Percentiles rank a stretch among this genome's conserved stretches.
Evolutionary conservation across 2,329 filamentous ascomycete genomes (phyloP).

Genomic region (Aspergillus chevalieri): DNA sequence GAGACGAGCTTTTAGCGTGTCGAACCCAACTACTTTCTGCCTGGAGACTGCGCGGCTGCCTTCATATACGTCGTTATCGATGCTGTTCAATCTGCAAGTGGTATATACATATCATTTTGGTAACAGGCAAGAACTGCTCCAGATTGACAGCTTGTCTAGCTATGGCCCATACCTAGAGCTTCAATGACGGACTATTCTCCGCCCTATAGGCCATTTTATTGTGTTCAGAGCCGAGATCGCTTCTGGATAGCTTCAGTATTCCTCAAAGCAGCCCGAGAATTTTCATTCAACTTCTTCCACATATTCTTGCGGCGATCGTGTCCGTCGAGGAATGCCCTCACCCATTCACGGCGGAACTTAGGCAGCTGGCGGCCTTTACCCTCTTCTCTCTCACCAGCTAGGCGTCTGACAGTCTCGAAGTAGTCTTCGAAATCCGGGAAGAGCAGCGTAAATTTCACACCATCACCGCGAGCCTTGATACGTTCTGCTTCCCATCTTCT

Average conservation of each 20-base stretch:
- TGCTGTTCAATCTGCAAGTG: too few species aligned
- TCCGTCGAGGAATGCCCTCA: background rate
- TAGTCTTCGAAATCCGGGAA: constrained; percentile 58
- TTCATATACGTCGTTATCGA: too few species aligned
- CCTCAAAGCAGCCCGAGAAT: background rate
- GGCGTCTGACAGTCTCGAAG: constrained; percentile 45
- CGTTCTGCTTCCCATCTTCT: background rate
- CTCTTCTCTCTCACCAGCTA: constrained; percentile 28
- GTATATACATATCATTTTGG: too few species aligned
- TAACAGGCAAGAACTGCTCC: too few species aligned
- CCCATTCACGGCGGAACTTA: background rate
- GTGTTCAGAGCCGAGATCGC: background rate
- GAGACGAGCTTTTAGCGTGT: too few species aligned
- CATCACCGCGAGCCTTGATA: background rate
- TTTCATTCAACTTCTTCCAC: background rate
- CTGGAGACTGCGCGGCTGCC: too few species aligned
- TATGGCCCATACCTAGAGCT: too few species aligned
- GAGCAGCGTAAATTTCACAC: constrained; percentile 43
- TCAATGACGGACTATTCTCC: too few species aligned
- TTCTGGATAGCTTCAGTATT: background rate
- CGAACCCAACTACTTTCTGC: too few species aligned
- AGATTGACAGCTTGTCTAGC: too few species aligned
- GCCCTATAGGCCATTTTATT: background rate
- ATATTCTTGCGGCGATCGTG: background rate
- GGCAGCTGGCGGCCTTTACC: background rate